Evolutionary conservation across 2,329 filamentous ascomycete species (phyloP).

Genomic region (Mariannaea sp.): DNA sequence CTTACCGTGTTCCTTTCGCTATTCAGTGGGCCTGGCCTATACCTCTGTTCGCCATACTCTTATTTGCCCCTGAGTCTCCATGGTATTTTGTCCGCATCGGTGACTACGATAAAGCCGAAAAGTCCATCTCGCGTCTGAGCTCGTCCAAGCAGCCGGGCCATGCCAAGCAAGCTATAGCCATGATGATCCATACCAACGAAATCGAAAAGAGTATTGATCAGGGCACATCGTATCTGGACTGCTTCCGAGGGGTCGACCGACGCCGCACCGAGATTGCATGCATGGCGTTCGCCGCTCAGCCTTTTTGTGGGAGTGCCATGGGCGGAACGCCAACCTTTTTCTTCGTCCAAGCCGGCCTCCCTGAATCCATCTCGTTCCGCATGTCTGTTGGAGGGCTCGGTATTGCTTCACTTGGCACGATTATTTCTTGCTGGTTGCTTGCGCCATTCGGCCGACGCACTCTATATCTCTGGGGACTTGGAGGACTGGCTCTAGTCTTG

Average conservation of each 20-base stretch:
- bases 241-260: slow-evolving; percentile 50
- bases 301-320: slow-evolving; percentile 41
- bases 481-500: slow-evolving; percentile 43
- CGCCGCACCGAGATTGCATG: slow-evolving; percentile 49
- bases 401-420: slow-evolving; percentile 12
- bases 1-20: slow-evolving; percentile 44
- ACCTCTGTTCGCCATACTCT: slow-evolving; percentile 33
- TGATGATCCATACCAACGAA: slow-evolving; percentile 41
- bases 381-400: slow-evolving; percentile 41
- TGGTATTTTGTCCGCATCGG: slow-evolving; percentile 49
- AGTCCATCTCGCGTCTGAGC: slow-evolving; percentile 14
- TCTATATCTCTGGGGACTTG: slow-evolving; percentile 48
- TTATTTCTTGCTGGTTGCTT: slow-evolving; percentile 6
- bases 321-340: slow-evolving; percentile 49
- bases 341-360: slow-evolving; percentile 48
- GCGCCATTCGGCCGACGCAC: slow-evolving; percentile 43
- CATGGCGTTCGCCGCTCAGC: slow-evolving; percentile 44
- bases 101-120: slow-evolving; percentile 22
- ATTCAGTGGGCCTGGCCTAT: slow-evolving; percentile 43
- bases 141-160: slow-evolving; percentile 3
- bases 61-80: slow-evolving; percentile 39
- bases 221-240: slow-evolving; percentile 45
- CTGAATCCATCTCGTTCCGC: slow-evolving; percentile 42
- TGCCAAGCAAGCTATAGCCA: slow-evolving; percentile 32
- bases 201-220: slow-evolving; percentile 24